These are phyloP conservation scores for Mycosarcoma mackinlayi DNA, from an alignment of 1,284 basidiomycete genomes.

Conservation along the genomic window DNA sequence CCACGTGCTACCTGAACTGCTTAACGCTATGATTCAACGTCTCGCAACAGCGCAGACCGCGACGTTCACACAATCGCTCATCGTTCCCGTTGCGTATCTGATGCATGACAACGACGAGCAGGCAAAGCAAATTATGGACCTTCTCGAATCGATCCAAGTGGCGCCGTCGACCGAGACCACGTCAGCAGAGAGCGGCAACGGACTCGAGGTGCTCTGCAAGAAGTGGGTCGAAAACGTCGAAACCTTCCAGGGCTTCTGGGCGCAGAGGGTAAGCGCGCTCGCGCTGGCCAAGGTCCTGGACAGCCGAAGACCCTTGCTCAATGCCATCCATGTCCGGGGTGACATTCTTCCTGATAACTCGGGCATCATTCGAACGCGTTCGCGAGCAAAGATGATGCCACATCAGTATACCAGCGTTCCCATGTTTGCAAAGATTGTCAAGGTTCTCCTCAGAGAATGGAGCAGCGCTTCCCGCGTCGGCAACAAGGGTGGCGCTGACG, in stretches of 20 bases:
- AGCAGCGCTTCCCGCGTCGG: slow-evolving; percentile 70
- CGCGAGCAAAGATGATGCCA: slow-evolving; percentile 78
- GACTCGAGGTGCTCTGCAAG: slow-evolving; percentile 82
- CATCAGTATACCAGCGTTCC: slow-evolving; percentile 81
- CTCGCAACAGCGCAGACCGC: slow-evolving; percentile 86
- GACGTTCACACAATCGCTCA: slow-evolving; percentile 81
- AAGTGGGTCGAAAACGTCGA: slow-evolving; percentile 94
- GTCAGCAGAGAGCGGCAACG: slow-evolving; percentile 69
- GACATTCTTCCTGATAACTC: slow-evolving; percentile 76
- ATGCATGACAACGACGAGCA: slow-evolving; percentile 80
- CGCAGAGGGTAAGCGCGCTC: slow-evolving; percentile 73
- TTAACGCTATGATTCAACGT: slow-evolving; percentile 83
- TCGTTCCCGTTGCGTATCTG: slow-evolving; percentile 91
- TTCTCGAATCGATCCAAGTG: slow-evolving; percentile 70
- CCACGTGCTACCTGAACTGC: slow-evolving; percentile 84
- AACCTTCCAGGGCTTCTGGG: slow-evolving; percentile 92
- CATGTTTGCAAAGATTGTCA: slow-evolving; percentile 90
- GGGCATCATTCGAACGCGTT: slow-evolving; percentile 88
- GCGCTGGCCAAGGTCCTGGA: slow-evolving; percentile 82
- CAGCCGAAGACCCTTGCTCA: slow-evolving; percentile 76
- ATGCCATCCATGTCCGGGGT: slow-evolving; percentile 83
- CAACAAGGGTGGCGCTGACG: slow-evolving; percentile 10
- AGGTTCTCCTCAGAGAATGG: slow-evolving; percentile 85
- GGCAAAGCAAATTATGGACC: slow-evolving; percentile 51
- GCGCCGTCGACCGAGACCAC: slow-evolving; percentile 3